Evolutionary conservation across 1,284 basidiomycete species (phyloP), one percentile per base, ranked within the genome.

Genomic region (Sporisorium graminicola): DNA sequence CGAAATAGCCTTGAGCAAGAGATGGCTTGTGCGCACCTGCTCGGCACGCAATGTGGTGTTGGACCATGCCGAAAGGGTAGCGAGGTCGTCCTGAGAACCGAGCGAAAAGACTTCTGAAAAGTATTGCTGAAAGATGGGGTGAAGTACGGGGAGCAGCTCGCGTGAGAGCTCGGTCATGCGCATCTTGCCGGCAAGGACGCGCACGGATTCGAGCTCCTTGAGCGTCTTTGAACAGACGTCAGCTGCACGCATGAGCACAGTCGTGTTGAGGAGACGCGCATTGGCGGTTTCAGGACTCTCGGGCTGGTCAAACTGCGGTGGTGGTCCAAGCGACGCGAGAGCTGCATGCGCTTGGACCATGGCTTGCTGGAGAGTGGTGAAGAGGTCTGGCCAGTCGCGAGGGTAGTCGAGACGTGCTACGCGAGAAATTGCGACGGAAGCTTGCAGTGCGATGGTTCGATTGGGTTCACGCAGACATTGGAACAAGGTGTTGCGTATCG

Each of bases 341-440:
- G 53, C 53, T 8, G 61, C 61, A 40, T 82, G 81, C 14, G 81
- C 75, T 24, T 81, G 63, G 33, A 72, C 58, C 74, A 85, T 80
- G 20, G 80, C 77, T 16, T 65, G 63, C 54, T 82, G 80, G 31
- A 84, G 52, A 9, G 54, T 53, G 29, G 74, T 68, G 57, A 85
- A 74, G 16, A 85, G 74, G 13, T 72, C 67, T 5, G 83, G 82
- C 84, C 84, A 85, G 22, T 77, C 78, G 16, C 64, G 63, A 8
- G 84, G 84, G 57, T 78, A 85, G 61, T 85, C 84, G 24, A 77
- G 62, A 6, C 84, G 71, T 12, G 83, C 83, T 10, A 85, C 81
- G 7, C 74, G 64, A 29, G 81, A 75, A 31, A 85, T 81, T 40
- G 80, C 59, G 20, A 85, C 77, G 6, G 80, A 75, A 1, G 81